Percentiles rank a stretch among this genome's conserved stretches.
phyloP scores from a whole-genome alignment of 2,329 filamentous ascomycete genomes.

The Mycosphaerella sp. region DNA sequence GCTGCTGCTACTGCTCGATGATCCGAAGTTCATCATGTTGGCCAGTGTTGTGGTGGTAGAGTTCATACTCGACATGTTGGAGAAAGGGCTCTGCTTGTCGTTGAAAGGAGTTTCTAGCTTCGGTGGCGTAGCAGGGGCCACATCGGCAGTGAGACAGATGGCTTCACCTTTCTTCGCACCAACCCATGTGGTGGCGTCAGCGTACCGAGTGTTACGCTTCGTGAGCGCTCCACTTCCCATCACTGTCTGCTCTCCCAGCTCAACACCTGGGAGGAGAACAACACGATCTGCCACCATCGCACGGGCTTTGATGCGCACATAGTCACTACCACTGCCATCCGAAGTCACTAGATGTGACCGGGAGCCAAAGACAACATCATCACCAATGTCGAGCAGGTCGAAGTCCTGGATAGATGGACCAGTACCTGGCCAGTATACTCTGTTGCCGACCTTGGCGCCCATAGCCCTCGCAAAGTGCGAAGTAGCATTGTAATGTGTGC shows the following conservation, averaged over 20 bases:
- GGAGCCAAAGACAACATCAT: slow-evolving; percentile 56
- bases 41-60: slow-evolving; percentile 28
- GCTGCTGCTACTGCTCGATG: slow-evolving; percentile 17
- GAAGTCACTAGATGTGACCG: slow-evolving; percentile 50
- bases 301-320: slow-evolving; percentile 43
- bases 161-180: slow-evolving; percentile 50
- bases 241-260: slow-evolving; percentile 45
- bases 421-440: slow-evolving; percentile 54
- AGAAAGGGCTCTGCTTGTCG: slow-evolving; percentile 11
- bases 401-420: slow-evolving; percentile 51
- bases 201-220: slow-evolving; percentile 42
- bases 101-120: slow-evolving; percentile 9
- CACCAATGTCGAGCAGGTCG: slow-evolving; percentile 50
- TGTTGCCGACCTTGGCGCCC: slow-evolving; percentile 49
- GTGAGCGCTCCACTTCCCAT: slow-evolving; percentile 52
- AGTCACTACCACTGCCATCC: slow-evolving; percentile 47
- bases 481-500: slow-evolving; percentile 52
- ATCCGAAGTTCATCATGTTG: slow-evolving; percentile 19
- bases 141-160: slow-evolving; percentile 39
- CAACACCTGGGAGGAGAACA: slow-evolving; percentile 47
- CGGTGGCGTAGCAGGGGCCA: neutral
- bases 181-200: slow-evolving; percentile 45
- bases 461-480: slow-evolving; percentile 47
- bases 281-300: slow-evolving; percentile 55
- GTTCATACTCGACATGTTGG: slow-evolving; percentile 23